A percentile compares a stretch with the other conserved stretches of the same genome.
Conservation (phyloP, 257 asterid genomes). For the Buddleja alternifolia region DNA sequence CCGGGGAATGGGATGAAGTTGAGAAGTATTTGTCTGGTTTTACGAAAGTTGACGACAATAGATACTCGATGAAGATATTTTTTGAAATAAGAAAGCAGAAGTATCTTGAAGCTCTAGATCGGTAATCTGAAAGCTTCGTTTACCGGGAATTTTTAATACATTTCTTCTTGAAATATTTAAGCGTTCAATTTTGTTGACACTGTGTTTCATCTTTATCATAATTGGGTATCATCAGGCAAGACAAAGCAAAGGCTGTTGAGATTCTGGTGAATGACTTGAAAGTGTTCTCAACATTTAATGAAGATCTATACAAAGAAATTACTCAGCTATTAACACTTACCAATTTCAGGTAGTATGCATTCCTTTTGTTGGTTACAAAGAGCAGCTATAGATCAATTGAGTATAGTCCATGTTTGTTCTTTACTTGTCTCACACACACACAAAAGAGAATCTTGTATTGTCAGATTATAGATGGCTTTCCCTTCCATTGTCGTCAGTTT, state of each 20-base stretch:
- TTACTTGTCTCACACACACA: neutral
- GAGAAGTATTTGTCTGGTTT: slow-evolving; percentile 96
- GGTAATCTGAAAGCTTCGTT: slow-evolving; percentile 44
- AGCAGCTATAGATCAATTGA: neutral
- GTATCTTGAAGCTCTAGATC: slow-evolving; percentile 96
- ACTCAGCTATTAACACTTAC: slow-evolving; percentile 86
- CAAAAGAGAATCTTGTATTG: neutral
- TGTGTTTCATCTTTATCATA: neutral
- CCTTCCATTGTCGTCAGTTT: neutral
- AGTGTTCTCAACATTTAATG: slow-evolving; percentile 88
- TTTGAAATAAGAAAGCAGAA: slow-evolving; percentile 96
- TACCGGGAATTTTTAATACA: neutral
- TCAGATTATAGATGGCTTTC: neutral
- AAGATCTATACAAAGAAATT: slow-evolving; percentile 86
- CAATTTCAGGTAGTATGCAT: slow-evolving; percentile 74
- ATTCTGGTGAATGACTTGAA: slow-evolving; percentile 84
- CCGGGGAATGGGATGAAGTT: slow-evolving; percentile 98
- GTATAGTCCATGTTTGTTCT: slow-evolving; percentile 9
- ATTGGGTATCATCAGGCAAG: slow-evolving; percentile 62
- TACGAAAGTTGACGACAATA: slow-evolving; percentile 92
- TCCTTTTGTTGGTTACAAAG: slow-evolving; percentile 17
- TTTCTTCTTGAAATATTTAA: neutral
- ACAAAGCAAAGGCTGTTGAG: slow-evolving; percentile 91
- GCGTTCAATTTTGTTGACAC: neutral
- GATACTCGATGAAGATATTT: slow-evolving; percentile 97